Conservation (phyloP, 164 flowering plant species). For the Chloranthus sessilifolius region DNA sequence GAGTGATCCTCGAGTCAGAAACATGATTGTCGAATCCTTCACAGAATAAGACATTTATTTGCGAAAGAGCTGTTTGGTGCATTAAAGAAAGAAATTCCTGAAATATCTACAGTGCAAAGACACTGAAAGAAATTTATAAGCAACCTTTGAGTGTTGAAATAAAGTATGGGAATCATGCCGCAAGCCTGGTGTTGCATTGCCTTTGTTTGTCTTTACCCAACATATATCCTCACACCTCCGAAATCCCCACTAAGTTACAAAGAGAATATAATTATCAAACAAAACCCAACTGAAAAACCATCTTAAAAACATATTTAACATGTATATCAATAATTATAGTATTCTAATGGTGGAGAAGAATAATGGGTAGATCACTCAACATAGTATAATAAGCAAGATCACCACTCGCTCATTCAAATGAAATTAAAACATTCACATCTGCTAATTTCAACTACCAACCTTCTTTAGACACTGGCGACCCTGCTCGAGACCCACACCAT, state of each 20-base stretch:
- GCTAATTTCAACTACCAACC: no score
- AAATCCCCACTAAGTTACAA: constrained; percentile 85
- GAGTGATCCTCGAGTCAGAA: no score
- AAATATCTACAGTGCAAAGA: no score
- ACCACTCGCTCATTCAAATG: no score
- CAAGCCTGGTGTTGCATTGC: constrained; percentile 79
- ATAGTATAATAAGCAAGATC: no score
- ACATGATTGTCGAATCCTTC: no score
- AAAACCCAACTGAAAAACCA: neutral
- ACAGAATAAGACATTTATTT: neutral
- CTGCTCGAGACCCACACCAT: constrained; percentile 97
- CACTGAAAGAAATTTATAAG: constrained; percentile 9
- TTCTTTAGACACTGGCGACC: constrained; percentile 95
- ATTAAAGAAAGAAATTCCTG: no score
- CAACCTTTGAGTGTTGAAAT: constrained; percentile 96
- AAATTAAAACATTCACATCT: no score
- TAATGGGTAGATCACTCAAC: no score
- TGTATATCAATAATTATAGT: no score
- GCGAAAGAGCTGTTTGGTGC: neutral
- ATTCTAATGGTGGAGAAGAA: no score
- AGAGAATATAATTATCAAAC: neutral
- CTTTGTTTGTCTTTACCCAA: constrained; percentile 98
- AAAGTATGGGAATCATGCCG: constrained; percentile 96
- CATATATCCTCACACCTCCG: constrained; percentile 98
- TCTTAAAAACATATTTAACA: neutral